Conservation (phyloP, 306 rosid genomes). For the Castanea mollissima region DNA sequence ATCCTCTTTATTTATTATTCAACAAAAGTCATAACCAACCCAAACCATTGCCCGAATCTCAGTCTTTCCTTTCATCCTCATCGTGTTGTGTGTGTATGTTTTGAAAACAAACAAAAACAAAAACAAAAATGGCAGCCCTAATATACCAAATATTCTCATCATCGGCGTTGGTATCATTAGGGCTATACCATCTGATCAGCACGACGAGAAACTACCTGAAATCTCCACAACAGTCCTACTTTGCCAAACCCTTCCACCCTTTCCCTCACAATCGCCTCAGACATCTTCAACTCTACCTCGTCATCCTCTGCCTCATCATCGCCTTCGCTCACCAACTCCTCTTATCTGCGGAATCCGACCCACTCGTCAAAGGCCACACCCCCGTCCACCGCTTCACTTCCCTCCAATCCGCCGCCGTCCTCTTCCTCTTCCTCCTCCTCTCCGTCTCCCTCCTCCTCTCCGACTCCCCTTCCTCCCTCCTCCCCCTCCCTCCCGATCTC, state of each 20-base stretch:
- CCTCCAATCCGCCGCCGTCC: constrained; percentile 66
- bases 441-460: constrained; percentile 60
- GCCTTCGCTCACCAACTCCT: constrained; percentile 55
- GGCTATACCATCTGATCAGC: constrained; percentile 64
- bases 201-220: constrained; percentile 56
- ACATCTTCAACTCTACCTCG: constrained; percentile 53
- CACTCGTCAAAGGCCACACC: constrained; percentile 71
- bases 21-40: too few species aligned
- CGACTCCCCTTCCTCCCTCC: constrained; percentile 42
- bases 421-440: constrained; percentile 66
- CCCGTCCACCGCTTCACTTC: constrained; percentile 79
- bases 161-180: constrained; percentile 45
- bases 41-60: too few species aligned
- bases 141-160: constrained; percentile 55
- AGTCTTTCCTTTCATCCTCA: too few species aligned
- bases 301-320: constrained; percentile 42
- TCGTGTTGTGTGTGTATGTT: too few species aligned
- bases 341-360: constrained; percentile 60
- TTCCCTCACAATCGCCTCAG: constrained; percentile 52
- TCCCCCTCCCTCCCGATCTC: constrained; percentile 62
- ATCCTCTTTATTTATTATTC: too few species aligned
- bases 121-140: constrained; percentile 12
- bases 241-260: constrained; percentile 79
- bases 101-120: too few species aligned
- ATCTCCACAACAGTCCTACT: constrained; percentile 59